These are phyloP conservation scores for Ascoidea rubescens DNA, from an alignment of 805 yeast genomes.

Conservation along the genomic window DNA sequence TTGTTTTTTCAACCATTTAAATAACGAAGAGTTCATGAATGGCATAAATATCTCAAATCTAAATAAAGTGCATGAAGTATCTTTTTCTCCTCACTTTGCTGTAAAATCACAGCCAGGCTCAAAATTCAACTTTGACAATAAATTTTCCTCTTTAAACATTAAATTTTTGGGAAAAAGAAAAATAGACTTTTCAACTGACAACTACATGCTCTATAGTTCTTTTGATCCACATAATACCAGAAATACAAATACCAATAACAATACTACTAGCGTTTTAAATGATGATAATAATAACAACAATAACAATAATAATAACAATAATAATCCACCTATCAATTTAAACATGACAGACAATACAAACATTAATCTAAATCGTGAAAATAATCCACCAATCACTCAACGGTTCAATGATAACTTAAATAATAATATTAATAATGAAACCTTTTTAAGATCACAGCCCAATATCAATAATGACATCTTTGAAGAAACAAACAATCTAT, in stretches of 20 bases:
- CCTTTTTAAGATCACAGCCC: slow-evolving; percentile 22
- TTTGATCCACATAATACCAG: neutral
- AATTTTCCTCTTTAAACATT: slow-evolving; percentile 14
- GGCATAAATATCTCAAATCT: neutral
- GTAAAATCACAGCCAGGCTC: slow-evolving; percentile 21
- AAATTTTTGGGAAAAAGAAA: slow-evolving; percentile 14
- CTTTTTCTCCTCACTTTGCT: slow-evolving; percentile 13
- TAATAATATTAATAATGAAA: neutral
- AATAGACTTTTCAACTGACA: slow-evolving; percentile 17
- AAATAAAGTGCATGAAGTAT: neutral
- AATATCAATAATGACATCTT: slow-evolving; percentile 17
- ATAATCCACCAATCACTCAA: no score
- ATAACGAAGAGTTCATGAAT: neutral
- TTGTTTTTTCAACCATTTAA: neutral
- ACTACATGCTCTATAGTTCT: slow-evolving; percentile 4
- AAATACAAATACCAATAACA: neutral
- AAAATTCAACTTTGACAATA: slow-evolving; percentile 20
- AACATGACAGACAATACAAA: no score
- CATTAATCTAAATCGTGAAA: no score
- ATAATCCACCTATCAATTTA: no score
- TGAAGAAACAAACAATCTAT: neutral
- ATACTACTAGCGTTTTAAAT: neutral
- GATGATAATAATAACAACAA: no score
- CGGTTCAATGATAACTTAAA: neutral
- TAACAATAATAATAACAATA: neutral